Percentiles rank a stretch among this genome's conserved stretches.
Evolutionary conservation across 805 yeast genomes (phyloP).

Genomic region (Kuraishia floccosa): DNA sequence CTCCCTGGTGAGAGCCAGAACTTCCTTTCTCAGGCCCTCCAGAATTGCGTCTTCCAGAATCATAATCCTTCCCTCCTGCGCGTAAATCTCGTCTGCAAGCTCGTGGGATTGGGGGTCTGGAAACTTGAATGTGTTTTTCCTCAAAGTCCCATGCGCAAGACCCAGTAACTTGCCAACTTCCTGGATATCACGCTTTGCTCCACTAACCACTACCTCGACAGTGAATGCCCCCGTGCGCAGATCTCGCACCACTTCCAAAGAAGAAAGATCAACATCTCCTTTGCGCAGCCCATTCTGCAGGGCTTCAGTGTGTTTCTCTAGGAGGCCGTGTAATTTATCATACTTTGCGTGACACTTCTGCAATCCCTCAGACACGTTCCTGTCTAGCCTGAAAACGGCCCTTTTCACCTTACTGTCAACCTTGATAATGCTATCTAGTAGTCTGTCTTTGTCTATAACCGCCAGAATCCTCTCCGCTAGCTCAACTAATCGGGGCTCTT

Average conservation of each 20-base stretch:
- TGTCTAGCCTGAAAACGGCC: too few relatives aligned
- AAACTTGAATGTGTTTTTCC: too few relatives aligned
- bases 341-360: constrained; percentile 9
- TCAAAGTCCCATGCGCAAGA: too few relatives aligned
- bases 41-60: constrained; percentile 46
- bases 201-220: constrained; percentile 12
- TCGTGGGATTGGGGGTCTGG: too few relatives aligned
- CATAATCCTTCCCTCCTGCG: constrained; percentile 32
- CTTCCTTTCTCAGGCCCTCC: constrained; percentile 30
- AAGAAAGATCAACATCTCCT: constrained; percentile 4
- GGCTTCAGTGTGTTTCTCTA: constrained; percentile 4
- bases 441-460: neutral
- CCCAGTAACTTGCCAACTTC: too few relatives aligned
- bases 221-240: constrained; percentile 13
- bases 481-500: constrained; percentile 6
- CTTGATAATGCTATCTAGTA: constrained; percentile 7
- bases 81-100: too few relatives aligned
- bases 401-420: constrained; percentile 14
- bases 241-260: constrained; percentile 15
- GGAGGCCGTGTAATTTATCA: constrained; percentile 6
- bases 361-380: too few relatives aligned
- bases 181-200: too few relatives aligned
- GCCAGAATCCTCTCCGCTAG: neutral
- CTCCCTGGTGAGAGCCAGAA: constrained; percentile 29
- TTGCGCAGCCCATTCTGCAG: neutral